Base-by-base conservation (phyloP, 1,139 yeast species). In the Yarrowia galli region DNA sequence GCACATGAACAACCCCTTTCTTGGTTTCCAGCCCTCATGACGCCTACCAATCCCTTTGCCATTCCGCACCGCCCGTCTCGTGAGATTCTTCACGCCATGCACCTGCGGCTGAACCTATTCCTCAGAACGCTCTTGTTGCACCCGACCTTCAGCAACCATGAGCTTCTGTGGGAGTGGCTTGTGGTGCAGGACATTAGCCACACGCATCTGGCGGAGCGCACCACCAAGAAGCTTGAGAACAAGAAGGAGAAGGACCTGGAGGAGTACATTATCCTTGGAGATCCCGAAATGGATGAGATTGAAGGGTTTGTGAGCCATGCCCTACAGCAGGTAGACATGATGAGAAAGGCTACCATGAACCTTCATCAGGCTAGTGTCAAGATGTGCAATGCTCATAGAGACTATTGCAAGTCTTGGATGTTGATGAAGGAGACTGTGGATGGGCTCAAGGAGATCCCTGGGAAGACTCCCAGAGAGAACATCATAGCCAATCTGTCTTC, bases 71-170 rank as follows among this genome's bases (percentile, higher is more conserved):
- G 76, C 56, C 76, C 78, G 10, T 74, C 79, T 0, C 72, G 79
- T 13, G 74, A 77, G 69, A 76, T 82, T 32, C 76, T 84, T 35
- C 86, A 87, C 70, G 80, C 85, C 49, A 75, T 85, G 40, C 79
- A 86, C 60, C 83, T 82, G 46, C 78, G 79, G 48, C 73, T 88
- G 65, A 87, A 87, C 69, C 72, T 81, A 10, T 81, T 85, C 67
- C 76, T 88, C 28, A 78, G 80, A 45, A 76, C 82, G 15, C 71
- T 87, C 40, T 72, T 78, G 3, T 72, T 75, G 20, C 81, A 77
- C 66, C 79, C 81, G 15, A 71, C 75, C 32, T 73, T 79, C 69
- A 68, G 75, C 16, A 70, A 74, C 25, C 80, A 80, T 68, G 81
- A 77, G 60, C 73, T 82, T 15, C 71, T 83, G 49, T 81, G 85